A percentile compares a stretch with the other conserved stretches of the same genome.
phyloP scores from a whole-genome alignment of 805 yeast genomes.

The Deakozyma indianensis region DNA sequence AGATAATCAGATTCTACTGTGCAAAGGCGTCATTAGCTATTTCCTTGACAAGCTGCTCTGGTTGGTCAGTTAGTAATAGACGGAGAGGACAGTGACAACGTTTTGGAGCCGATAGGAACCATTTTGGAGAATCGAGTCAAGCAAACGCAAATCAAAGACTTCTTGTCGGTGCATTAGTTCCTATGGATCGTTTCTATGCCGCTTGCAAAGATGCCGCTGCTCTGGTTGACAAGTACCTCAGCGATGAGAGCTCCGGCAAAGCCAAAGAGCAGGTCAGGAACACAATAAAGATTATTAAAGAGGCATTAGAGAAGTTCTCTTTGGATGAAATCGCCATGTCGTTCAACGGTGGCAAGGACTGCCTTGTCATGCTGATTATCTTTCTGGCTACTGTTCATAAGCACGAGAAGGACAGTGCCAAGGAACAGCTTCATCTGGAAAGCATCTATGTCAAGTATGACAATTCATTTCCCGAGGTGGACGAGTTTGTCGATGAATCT shows the following conservation, averaged over 20 bases:
- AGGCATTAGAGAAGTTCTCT: constrained; percentile 14
- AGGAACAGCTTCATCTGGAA: constrained; percentile 12
- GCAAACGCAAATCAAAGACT: too few relatives aligned
- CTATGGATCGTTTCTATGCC: constrained; percentile 2
- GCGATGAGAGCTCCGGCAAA: constrained; percentile 3
- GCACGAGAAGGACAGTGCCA: constrained; percentile 10
- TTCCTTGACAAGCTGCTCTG: too few relatives aligned
- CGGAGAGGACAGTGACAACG: too few relatives aligned
- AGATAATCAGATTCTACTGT: too few relatives aligned
- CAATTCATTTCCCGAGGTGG: constrained; percentile 55
- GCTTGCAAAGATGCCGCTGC: constrained; percentile 4
- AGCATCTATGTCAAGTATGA: constrained; percentile 68
- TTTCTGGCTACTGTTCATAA: constrained; percentile 41
- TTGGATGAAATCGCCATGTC: constrained; percentile 41
- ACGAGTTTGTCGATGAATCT: constrained; percentile 47
- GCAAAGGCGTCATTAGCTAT: too few relatives aligned
- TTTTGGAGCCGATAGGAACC: too few relatives aligned
- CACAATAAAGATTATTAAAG: constrained; percentile 15
- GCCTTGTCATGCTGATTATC: constrained; percentile 72
- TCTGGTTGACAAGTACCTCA: constrained; percentile 8
- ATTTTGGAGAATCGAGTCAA: too few relatives aligned
- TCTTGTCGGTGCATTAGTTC: too few relatives aligned
- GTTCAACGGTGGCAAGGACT: constrained; percentile 95
- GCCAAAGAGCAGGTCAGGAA: constrained; percentile 14
- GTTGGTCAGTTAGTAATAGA: too few relatives aligned